Conservation (phyloP, 176 grass and related monocot species). For the Musa beccarii region DNA sequence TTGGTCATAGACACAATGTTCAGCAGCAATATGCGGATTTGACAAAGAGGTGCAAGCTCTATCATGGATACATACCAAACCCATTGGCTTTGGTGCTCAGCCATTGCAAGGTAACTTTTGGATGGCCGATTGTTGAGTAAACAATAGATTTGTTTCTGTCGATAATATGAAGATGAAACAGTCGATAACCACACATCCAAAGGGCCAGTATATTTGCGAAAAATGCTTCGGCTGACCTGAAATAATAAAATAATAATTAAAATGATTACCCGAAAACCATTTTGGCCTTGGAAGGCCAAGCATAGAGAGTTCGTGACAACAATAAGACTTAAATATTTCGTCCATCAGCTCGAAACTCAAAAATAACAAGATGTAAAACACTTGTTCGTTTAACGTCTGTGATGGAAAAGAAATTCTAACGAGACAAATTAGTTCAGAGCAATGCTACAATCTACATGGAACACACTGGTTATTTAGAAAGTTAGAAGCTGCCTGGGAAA, state of each 20-base stretch:
- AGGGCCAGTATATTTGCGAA: constrained; percentile 63
- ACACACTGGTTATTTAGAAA: too few species aligned
- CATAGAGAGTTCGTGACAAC: not conserved
- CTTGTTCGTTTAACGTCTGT: too few species aligned
- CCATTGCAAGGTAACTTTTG: constrained; percentile 53
- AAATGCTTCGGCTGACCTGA: constrained; percentile 46
- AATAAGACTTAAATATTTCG: not conserved
- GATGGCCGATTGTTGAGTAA: constrained; percentile 40
- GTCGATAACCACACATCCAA: constrained; percentile 58
- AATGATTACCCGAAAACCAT: not conserved
- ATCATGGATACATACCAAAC: constrained; percentile 46
- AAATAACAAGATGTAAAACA: not conserved
- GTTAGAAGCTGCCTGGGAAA: too few species aligned
- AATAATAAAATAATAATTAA: constrained; percentile 5
- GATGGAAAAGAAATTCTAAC: too few species aligned
- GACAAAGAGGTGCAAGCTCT: not conserved
- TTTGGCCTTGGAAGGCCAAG: not conserved
- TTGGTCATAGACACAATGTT: not conserved
- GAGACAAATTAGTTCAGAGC: too few species aligned
- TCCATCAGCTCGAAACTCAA: not conserved
- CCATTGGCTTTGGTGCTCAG: constrained; percentile 63
- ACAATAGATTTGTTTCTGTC: constrained; percentile 26
- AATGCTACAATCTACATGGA: too few species aligned
- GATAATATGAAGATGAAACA: constrained; percentile 14
- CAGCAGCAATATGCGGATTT: not conserved